phyloP scores from a whole-genome alignment of 2,329 filamentous ascomycete species.

The Didymella glomerata region DNA sequence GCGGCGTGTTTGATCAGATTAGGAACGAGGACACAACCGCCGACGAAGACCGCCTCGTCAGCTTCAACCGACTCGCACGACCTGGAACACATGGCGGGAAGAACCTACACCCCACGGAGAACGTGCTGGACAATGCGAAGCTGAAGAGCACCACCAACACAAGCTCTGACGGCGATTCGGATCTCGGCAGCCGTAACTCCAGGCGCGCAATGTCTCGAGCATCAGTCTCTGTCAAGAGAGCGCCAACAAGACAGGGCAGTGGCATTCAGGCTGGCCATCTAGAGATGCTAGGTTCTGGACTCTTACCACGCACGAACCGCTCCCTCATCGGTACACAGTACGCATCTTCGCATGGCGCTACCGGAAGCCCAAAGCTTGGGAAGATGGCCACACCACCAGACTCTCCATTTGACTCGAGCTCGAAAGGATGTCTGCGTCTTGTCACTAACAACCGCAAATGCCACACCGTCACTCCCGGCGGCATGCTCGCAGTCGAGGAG shows the following conservation, averaged over 20 bases:
- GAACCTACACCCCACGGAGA: slow-evolving; percentile 91
- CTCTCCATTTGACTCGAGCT: slow-evolving; percentile 46
- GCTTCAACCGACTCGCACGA: slow-evolving; percentile 75
- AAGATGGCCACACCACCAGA: slow-evolving; percentile 48
- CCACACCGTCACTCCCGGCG: slow-evolving; percentile 71
- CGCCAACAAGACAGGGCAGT: slow-evolving; percentile 52
- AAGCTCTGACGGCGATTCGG: slow-evolving; percentile 50
- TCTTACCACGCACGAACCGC: slow-evolving; percentile 44
- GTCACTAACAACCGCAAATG: slow-evolving; percentile 63
- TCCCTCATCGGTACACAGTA: slow-evolving; percentile 46
- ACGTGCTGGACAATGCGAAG: slow-evolving; percentile 73
- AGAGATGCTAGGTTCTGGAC: slow-evolving; percentile 43
- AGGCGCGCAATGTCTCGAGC: slow-evolving; percentile 52
- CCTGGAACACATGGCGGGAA: slow-evolving; percentile 72
- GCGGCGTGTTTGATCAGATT: slow-evolving; percentile 89
- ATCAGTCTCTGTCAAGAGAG: slow-evolving; percentile 50
- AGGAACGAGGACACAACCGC: slow-evolving; percentile 85
- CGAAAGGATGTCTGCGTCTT: slow-evolving; percentile 57
- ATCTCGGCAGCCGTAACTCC: slow-evolving; percentile 51
- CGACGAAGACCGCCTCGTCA: slow-evolving; percentile 89
- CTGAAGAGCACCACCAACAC: slow-evolving; percentile 47
- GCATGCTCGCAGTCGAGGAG: slow-evolving; percentile 92
- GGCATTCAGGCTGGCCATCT: slow-evolving; percentile 48
- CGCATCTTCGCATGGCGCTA: slow-evolving; percentile 49
- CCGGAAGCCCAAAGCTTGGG: slow-evolving; percentile 46